Evolutionary conservation across 306 rosid genomes (phyloP).

Genomic region (Trifolium pratense): DNA sequence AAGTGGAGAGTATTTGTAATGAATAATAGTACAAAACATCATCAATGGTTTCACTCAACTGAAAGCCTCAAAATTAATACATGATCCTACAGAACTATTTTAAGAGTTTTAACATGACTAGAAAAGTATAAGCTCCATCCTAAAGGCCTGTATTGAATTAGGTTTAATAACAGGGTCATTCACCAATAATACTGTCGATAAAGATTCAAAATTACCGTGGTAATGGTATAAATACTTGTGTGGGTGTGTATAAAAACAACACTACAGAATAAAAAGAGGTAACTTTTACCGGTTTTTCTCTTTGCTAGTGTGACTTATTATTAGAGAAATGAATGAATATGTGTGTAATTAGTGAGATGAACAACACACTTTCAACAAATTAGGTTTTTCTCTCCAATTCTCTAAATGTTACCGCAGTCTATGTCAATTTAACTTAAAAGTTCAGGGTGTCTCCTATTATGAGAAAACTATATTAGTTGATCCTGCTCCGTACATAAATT

Average conservation of each 20-base stretch:
- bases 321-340: conserved; percentile 1
- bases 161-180: conserved; percentile 22
- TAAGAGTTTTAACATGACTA: conserved; percentile 17
- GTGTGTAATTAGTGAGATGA: neutral
- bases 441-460: neutral
- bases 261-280: conserved; percentile 11
- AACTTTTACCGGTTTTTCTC: conserved; percentile 12
- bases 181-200: conserved; percentile 2
- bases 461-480: conserved; percentile 17
- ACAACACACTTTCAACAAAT: conserved; percentile 5
- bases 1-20: conserved; percentile 2
- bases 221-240: neutral
- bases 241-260: neutral
- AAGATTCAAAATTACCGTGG: neutral
- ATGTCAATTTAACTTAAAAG: conserved; percentile 30
- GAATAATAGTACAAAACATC: conserved; percentile 15
- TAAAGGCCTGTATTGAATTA: neutral
- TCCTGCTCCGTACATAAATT: conserved; percentile 23
- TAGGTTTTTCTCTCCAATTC: conserved; percentile 10
- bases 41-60: conserved; percentile 28
- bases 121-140: conserved; percentile 17
- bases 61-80: conserved; percentile 29
- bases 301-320: neutral
- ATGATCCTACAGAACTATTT: conserved; percentile 27
- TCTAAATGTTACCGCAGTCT: conserved; percentile 7